phyloP scores from a whole-genome alignment of 2,329 filamentous ascomycete species.

The Fusarium caatingaense region DNA sequence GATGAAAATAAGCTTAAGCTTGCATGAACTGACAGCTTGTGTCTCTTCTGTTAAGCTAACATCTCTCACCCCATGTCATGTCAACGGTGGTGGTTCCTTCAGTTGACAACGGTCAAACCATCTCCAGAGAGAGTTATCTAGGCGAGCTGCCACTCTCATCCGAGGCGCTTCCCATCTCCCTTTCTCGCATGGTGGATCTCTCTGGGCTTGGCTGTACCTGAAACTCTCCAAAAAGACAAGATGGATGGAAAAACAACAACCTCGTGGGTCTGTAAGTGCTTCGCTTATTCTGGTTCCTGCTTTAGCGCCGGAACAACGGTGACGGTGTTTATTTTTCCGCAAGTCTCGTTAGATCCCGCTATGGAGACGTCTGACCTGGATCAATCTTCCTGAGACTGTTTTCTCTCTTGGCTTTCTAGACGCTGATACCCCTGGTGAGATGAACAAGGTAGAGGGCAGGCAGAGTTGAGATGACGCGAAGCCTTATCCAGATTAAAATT shows the following conservation, averaged over 20 bases:
- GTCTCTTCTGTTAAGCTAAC: background rate
- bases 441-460: background rate
- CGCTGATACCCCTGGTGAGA: background rate
- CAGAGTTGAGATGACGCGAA: slow-evolving; percentile 1
- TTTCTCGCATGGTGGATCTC: background rate
- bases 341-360: slow-evolving; percentile 17
- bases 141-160: background rate
- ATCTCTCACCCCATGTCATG: background rate
- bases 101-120: slow-evolving; percentile 7
- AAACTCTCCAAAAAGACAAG: slow-evolving; percentile 26
- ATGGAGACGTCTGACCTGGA: background rate
- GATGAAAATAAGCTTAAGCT: background rate
- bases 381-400: slow-evolving; percentile 9
- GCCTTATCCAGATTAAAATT: slow-evolving; percentile 7
- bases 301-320: slow-evolving; percentile 30
- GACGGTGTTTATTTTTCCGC: slow-evolving; percentile 30
- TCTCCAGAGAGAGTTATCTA: background rate
- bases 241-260: slow-evolving; percentile 22
- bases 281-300: slow-evolving; percentile 30
- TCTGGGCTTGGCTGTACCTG: slow-evolving; percentile 38
- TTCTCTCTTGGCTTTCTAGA: background rate
- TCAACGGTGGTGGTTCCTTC: background rate
- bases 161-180: slow-evolving; percentile 12
- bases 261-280: background rate
- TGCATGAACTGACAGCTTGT: background rate